phyloP scores from a whole-genome alignment of 2,329 filamentous ascomycete genomes.

The Aureobasidium zeae region DNA sequence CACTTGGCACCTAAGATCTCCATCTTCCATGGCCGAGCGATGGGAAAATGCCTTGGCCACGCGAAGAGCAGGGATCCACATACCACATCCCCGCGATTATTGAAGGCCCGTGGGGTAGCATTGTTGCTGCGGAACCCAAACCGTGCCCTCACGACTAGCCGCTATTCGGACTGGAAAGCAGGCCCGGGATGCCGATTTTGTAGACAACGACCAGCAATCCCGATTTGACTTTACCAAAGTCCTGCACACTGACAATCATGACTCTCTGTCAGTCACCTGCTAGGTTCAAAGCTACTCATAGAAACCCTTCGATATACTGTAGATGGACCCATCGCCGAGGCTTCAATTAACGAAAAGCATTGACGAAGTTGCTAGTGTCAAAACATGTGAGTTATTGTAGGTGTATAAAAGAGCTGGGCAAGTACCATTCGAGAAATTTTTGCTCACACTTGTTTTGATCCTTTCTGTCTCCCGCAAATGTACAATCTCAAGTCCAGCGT shows the following conservation, averaged over 20 bases:
- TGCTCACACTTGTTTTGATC: not conserved
- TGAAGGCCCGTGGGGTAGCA: slow-evolving; percentile 6
- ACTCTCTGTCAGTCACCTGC: no score
- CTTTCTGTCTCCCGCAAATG: no score
- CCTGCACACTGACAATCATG: no score
- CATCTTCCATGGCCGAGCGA: not conserved
- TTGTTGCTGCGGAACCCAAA: not conserved
- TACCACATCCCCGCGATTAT: slow-evolving; percentile 2
- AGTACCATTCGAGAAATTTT: not conserved
- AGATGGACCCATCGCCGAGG: not conserved
- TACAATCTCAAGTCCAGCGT: not conserved
- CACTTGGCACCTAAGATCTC: slow-evolving; percentile 6
- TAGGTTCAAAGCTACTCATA: slow-evolving; percentile 1
- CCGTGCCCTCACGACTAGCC: not conserved
- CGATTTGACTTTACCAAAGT: no score
- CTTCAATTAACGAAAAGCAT: not conserved
- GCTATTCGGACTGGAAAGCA: not conserved
- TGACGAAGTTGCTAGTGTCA: no score
- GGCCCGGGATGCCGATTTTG: not conserved
- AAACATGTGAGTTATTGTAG: no score
- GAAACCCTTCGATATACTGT: no score
- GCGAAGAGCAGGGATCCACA: slow-evolving; percentile 4
- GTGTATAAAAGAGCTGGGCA: not conserved
- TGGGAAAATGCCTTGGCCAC: not conserved
- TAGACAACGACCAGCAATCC: not conserved